Evolutionary conservation across 345 rosid genomes (phyloP), one percentile per base, ranked within the genome.

Genomic region (Salix koriyanagi): DNA sequence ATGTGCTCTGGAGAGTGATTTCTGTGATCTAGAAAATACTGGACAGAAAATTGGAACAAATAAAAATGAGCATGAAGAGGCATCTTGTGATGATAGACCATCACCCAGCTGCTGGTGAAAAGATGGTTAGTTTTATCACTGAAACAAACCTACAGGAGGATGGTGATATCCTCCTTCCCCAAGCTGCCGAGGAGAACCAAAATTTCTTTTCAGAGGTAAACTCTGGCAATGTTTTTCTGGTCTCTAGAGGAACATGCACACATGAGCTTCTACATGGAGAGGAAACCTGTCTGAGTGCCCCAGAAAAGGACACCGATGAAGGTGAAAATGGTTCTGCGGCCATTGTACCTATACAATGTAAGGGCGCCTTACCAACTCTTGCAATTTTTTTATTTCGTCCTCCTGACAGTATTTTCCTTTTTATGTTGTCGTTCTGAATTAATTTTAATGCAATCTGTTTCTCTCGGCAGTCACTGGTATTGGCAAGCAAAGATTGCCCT

Each of bases 111-210:
- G 58, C 54, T 1, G 32, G 37, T 30, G 67, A 42, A 62, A 25
- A 32, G 50, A 67, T 56, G 72, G 7, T 28, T 26, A 54, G 54
- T 6, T 61, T 50, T 69, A 68, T 32, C 65, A 39, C 26, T n/a
- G 76, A 77, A 44, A 71, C 21, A 64, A 72, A 50, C 8, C 39
- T 74, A 18, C 46, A 58, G 69, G 78, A 23, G 69, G 75, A 46
- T 69, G 26, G 41, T 21, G 9, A 36, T 48, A 25, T 30, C 69
- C 34, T 64, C 73, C 50, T 54, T 46, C 18, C 46, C 28, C 25
- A 71, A 48, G 65, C 15, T 50, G 14, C 61, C n/a, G 64, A 26
- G 18, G 77, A 62, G 16, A 65, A 64, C 52, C 70, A 64, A 50
- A 36, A 19, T 36, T 42, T 67, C 25, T 18, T 21, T 48, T 58